These are phyloP conservation scores for Bremia lactucae DNA, from an alignment of 352 stramenopile genomes.

Conservation along the genomic window DNA sequence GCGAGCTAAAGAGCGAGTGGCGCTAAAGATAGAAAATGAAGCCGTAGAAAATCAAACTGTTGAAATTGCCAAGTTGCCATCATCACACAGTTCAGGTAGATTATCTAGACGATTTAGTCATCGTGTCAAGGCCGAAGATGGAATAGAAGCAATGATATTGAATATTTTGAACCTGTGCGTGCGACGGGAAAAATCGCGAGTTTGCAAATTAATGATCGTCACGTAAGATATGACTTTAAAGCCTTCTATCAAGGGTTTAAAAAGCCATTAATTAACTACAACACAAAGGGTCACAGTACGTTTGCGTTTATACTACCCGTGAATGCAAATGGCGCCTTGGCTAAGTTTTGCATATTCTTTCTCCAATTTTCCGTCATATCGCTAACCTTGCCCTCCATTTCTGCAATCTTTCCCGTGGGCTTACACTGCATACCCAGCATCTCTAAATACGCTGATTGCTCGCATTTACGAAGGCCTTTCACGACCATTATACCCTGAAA, in stretches of 20 bases:
- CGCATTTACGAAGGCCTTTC: slow-evolving; percentile 86
- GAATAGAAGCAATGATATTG: slow-evolving; percentile 28
- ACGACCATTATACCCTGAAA: slow-evolving; percentile 92
- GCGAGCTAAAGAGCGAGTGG: slow-evolving; percentile 11
- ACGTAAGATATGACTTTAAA: too few relatives aligned
- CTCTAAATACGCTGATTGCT: slow-evolving; percentile 50
- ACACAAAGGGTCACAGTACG: too few relatives aligned
- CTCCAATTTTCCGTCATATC: slow-evolving; percentile 80
- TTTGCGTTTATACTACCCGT: slow-evolving; percentile 29
- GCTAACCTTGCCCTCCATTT: slow-evolving; percentile 82
- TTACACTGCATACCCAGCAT: slow-evolving; percentile 55
- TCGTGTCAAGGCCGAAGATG: slow-evolving; percentile 10
- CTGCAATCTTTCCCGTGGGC: slow-evolving; percentile 54
- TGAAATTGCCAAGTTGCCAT: neutral
- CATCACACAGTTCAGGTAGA: slow-evolving; percentile 8
- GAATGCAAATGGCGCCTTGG: slow-evolving; percentile 68
- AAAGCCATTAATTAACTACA: too few relatives aligned
- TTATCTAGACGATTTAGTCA: slow-evolving; percentile 30
- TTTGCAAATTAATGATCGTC: too few relatives aligned
- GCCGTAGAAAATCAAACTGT: slow-evolving; percentile 5
- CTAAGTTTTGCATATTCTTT: slow-evolving; percentile 81
- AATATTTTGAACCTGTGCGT: slow-evolving; percentile 42
- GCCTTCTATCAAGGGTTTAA: too few relatives aligned
- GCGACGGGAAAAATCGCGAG: slow-evolving; percentile 13
- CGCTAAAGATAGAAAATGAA: slow-evolving; percentile 20